Evolutionary conservation across 805 yeast genomes (phyloP).

Genomic region (Cyberlindnera nakhonratchasimensis): DNA sequence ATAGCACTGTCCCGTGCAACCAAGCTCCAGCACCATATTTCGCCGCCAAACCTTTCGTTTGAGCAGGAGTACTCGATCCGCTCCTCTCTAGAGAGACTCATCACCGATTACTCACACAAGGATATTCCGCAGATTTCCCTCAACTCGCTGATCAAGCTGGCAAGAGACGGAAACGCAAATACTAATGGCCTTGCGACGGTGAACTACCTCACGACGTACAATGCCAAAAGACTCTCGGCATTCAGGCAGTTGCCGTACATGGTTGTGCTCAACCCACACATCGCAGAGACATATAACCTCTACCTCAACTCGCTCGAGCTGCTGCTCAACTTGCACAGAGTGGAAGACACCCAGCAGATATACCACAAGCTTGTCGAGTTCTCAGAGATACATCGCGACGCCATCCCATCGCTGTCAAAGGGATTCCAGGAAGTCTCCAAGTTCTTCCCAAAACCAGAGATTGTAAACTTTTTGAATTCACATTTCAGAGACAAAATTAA

Average conservation of each 20-base stretch:
- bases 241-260: conserved; percentile 78
- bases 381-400: conserved; percentile 77
- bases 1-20: conserved; percentile 11
- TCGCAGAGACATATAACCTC: conserved; percentile 69
- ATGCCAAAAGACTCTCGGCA: conserved; percentile 68
- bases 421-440: conserved; percentile 71
- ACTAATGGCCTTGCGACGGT: conserved; percentile 49
- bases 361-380: conserved; percentile 52
- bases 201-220: conserved; percentile 51
- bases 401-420: conserved; percentile 73
- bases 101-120: conserved; percentile 51
- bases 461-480: conserved; percentile 62
- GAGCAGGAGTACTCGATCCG: conserved; percentile 54
- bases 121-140: conserved; percentile 53
- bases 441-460: conserved; percentile 43
- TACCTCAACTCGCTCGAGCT: conserved; percentile 68
- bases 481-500: conserved; percentile 83
- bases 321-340: conserved; percentile 40
- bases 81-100: conserved; percentile 54
- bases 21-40: conserved; percentile 22
- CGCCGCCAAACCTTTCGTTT: conserved; percentile 31
- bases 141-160: conserved; percentile 45
- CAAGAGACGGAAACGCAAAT: conserved; percentile 30
- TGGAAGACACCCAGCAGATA: conserved; percentile 44
- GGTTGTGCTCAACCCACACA: conserved; percentile 81